Percentiles rank a stretch among this genome's conserved stretches.
phyloP scores from a whole-genome alignment of 495 filamentous ascomycete species.

The Bombardia bombarda region DNA sequence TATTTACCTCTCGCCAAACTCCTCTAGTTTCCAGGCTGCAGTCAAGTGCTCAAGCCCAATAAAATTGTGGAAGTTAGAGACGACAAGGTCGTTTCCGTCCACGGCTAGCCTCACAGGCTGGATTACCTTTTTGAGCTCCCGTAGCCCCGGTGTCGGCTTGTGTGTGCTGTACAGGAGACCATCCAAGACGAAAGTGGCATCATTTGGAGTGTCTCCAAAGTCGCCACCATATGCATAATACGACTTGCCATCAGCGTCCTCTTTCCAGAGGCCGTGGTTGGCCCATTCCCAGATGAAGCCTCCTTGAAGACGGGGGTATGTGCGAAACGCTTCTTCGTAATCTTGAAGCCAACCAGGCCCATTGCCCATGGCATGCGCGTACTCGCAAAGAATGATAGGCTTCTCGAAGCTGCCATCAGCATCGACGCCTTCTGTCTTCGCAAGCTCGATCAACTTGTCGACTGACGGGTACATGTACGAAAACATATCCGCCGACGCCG shows the following conservation, averaged over 20 bases:
- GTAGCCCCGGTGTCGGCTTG: constrained; percentile 48
- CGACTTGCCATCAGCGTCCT: constrained; percentile 36
- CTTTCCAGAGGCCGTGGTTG: constrained; percentile 56
- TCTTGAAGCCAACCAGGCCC: constrained; percentile 60
- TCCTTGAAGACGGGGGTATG: constrained; percentile 52
- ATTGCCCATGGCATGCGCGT: constrained; percentile 66
- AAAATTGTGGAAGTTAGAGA: constrained; percentile 50
- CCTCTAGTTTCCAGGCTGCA: constrained; percentile 13
- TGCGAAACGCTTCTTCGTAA: constrained; percentile 53
- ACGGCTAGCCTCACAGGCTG: constrained; percentile 41
- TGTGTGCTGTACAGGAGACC: constrained; percentile 53
- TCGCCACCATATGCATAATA: constrained; percentile 64
- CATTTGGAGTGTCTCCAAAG: constrained; percentile 58
- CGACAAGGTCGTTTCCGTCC: constrained; percentile 12
- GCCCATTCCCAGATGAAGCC: constrained; percentile 72
- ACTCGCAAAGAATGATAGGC: constrained; percentile 61
- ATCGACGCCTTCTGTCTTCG: constrained; percentile 23
- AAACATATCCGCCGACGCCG: constrained; percentile 54
- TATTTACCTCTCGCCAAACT: constrained; percentile 10
- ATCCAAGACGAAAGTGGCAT: constrained; percentile 59
- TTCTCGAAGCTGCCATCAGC: constrained; percentile 35
- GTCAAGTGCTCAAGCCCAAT: constrained; percentile 36
- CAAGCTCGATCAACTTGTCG: constrained; percentile 40
- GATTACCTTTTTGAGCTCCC: constrained; percentile 54
- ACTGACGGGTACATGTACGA: constrained; percentile 58